phyloP scores from a whole-genome alignment of 2,329 filamentous ascomycete genomes.

The Diatrype stigma region DNA sequence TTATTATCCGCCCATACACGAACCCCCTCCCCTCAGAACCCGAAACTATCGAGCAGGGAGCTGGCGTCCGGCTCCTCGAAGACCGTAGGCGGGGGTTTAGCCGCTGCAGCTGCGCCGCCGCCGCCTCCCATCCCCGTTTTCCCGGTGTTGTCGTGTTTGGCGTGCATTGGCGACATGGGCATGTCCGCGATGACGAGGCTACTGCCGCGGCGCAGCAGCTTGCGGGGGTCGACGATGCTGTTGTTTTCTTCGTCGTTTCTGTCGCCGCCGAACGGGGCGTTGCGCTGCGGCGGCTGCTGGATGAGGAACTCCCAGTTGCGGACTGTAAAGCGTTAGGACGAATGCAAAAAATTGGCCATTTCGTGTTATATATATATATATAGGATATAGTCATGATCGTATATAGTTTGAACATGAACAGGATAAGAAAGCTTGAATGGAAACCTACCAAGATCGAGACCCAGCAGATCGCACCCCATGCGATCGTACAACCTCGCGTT shows the following conservation, averaged over 20 bases:
- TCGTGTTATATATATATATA: too few species aligned
- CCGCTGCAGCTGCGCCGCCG: conserved; percentile 27
- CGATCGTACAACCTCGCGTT: conserved; percentile 80
- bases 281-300: conserved; percentile 31
- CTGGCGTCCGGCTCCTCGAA: conserved; percentile 92
- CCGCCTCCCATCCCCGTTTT: conserved; percentile 40
- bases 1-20: too few species aligned
- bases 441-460: conserved; percentile 70
- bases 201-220: conserved; percentile 65
- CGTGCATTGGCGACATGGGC: conserved; percentile 37
- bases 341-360: too few species aligned
- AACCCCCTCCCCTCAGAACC: conserved; percentile 56
- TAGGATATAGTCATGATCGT: too few species aligned
- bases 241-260: neutral
- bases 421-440: conserved; percentile 11
- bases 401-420: too few species aligned
- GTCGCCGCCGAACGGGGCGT: conserved; percentile 39
- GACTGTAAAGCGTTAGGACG: conserved; percentile 43
- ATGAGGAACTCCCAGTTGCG: conserved; percentile 76
- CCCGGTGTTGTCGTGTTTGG: too few species aligned
- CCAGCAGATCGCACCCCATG: conserved; percentile 91
- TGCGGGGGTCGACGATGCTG: conserved; percentile 54
- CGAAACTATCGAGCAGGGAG: conserved; percentile 88
- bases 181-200: conserved; percentile 78
- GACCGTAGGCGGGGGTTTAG: conserved; percentile 63